Evolutionary conservation across 2,329 filamentous ascomycete genomes (phyloP).

Genomic region (Ceratocystiopsis sp.): DNA sequence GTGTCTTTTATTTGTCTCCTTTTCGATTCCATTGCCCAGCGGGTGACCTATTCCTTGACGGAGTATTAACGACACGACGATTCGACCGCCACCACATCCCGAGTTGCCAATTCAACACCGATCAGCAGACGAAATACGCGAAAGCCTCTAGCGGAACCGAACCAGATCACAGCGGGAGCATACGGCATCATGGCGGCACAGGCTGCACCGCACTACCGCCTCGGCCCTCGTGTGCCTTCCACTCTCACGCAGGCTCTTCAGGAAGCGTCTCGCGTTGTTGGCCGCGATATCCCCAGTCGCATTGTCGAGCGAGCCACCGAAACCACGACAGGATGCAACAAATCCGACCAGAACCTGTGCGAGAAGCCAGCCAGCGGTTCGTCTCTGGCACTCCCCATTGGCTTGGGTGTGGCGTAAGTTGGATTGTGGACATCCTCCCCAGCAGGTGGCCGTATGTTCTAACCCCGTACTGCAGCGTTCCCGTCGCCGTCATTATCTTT

Average conservation of each 20-base stretch:
- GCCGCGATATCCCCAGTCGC: conserved; percentile 7
- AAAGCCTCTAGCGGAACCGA: background rate
- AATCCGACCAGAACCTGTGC: conserved; percentile 26
- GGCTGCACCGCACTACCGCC: conserved; percentile 9
- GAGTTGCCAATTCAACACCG: background rate
- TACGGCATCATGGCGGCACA: conserved; percentile 8
- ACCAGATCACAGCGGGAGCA: background rate
- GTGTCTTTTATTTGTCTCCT: conserved; percentile 26
- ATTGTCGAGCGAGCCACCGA: conserved; percentile 10
- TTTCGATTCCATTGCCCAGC: no score
- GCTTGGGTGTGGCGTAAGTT: conserved; percentile 48
- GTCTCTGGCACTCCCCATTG: conserved; percentile 47
- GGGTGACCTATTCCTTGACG: background rate
- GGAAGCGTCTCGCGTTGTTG: conserved; percentile 10
- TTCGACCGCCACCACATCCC: background rate
- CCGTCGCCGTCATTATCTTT: conserved; percentile 47
- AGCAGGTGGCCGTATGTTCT: background rate
- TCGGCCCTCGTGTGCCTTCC: conserved; percentile 13
- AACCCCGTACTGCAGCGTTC: conserved; percentile 40
- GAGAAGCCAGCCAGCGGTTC: conserved; percentile 40
- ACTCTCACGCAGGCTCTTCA: background rate
- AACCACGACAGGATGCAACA: conserved; percentile 9
- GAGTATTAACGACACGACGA: background rate
- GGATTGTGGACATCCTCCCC: no score
- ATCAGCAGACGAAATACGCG: background rate